Conservation (phyloP, 257 asterid species). For the Cordia subcordata region DNA sequence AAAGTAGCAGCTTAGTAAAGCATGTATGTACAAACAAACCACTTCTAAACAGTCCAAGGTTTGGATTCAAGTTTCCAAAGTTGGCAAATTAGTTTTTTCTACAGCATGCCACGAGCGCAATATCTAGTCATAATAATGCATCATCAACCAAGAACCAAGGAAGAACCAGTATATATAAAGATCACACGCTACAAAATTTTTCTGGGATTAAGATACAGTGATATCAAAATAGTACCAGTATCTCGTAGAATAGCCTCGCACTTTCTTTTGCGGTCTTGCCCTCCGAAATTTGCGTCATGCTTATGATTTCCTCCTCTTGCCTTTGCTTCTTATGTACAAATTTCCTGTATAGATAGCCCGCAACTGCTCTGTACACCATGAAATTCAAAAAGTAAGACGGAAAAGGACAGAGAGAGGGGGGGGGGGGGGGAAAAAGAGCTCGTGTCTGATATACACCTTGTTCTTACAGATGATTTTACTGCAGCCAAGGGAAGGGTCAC, state of each 20-base stretch:
- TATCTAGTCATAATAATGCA: too few species aligned
- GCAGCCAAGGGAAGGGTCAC: constrained; percentile 25
- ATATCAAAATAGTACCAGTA: constrained; percentile 47
- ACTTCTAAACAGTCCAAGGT: too few species aligned
- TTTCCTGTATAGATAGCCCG: constrained; percentile 34
- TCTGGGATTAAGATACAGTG: not conserved
- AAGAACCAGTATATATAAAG: not conserved
- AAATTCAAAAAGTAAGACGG: not conserved
- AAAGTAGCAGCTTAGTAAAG: too few species aligned
- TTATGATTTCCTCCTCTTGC: constrained; percentile 32
- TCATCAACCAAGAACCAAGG: not conserved
- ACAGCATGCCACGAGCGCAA: too few species aligned
- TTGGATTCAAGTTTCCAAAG: too few species aligned
- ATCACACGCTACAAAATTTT: not conserved
- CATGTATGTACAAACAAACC: too few species aligned
- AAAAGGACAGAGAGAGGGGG: not conserved
- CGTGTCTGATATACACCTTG: constrained; percentile 39
- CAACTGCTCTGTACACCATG: constrained; percentile 42
- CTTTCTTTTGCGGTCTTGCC: constrained; percentile 58
- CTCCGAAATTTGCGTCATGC: constrained; percentile 35
- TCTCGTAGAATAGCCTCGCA: constrained; percentile 65
- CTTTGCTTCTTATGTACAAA: constrained; percentile 37
- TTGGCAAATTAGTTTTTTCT: too few species aligned
- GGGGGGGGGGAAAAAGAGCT: not conserved
- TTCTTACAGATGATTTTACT: constrained; percentile 47